These are phyloP conservation scores for Rhizopogon roseolus DNA, from an alignment of 768 basidiomycete species.

Conservation along the genomic window DNA sequence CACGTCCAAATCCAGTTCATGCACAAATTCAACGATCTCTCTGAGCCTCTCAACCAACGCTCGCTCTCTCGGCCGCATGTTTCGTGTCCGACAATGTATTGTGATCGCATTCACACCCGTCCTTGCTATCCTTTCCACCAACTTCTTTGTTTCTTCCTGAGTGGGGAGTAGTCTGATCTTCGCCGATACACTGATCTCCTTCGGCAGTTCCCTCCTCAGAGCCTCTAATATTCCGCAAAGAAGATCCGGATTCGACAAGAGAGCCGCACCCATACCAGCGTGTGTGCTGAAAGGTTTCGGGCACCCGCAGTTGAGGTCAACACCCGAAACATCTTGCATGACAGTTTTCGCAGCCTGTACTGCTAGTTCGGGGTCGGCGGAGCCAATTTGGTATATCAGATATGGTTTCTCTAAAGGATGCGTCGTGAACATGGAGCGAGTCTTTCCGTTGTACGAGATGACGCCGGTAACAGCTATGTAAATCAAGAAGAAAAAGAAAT, in stretches of 20 bases:
- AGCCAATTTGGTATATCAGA: conserved; percentile 94
- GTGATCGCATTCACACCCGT: conserved; percentile 90
- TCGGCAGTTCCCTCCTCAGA: conserved; percentile 65
- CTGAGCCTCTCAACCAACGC: conserved; percentile 75
- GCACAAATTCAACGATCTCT: conserved; percentile 86
- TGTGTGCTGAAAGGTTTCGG: conserved; percentile 95
- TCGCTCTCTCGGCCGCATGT: conserved; percentile 79
- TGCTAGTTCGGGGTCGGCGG: conserved; percentile 83
- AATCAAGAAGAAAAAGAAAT: neutral
- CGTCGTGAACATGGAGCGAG: conserved; percentile 82
- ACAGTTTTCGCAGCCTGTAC: conserved; percentile 88
- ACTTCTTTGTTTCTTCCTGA: conserved; percentile 81
- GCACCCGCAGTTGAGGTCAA: conserved; percentile 98
- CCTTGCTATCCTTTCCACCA: conserved; percentile 83
- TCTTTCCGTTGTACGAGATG: conserved; percentile 80
- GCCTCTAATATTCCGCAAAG: conserved; percentile 85
- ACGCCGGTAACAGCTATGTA: conserved; percentile 77
- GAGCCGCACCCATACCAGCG: conserved; percentile 93
- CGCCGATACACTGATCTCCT: conserved; percentile 83
- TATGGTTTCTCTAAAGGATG: conserved; percentile 95
- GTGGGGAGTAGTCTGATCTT: conserved; percentile 89
- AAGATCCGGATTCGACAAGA: conserved; percentile 87
- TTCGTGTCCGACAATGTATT: conserved; percentile 91
- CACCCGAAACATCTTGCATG: conserved; percentile 82
- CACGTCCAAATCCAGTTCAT: conserved; percentile 66